Evolutionary conservation across 768 basidiomycete species (phyloP), one percentile per base, ranked within the genome.

Genomic region (Cystobasidium tubakii): DNA sequence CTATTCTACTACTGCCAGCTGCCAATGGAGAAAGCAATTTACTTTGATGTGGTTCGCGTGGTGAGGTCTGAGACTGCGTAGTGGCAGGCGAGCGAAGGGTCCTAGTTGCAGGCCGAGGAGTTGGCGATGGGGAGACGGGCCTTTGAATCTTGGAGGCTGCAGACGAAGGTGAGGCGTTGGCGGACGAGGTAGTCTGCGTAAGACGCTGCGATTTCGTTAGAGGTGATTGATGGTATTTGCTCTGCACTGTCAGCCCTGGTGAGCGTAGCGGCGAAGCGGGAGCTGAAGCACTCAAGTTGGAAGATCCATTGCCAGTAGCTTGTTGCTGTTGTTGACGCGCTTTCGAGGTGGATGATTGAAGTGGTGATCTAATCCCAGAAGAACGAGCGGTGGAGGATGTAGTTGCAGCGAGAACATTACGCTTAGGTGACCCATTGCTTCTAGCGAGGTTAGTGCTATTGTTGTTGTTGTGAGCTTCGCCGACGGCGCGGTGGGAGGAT

Each of bases 211-310:
- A 60, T 27, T 25, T 27, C 13, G 57, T 60, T 12, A 60, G 57
- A 60, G 57, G 57, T 6, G 57, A 60, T 60, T 60, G 57, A 6
- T 60, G 46, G 46, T 50, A n/a, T 50, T 50, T 50, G 46, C 46
- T 50, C 21, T 50, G 46, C n/a, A 21, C 21, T 39, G 7, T 15
- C 7, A 39, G 6, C 7, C 46, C 46, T 21, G 46, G 46, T 17
- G 46, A 50, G 21, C 46, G 46, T 4, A 50, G 21, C 21, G 46
- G 46, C 21, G 46, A 50, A 9, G 46, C 46, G 3, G 46, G 46
- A 50, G 46, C 46, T 17, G 46, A 50, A 12, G 46, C 46, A n/a
- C 46, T 50, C 21, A 50, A 19, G n/a, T 50, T 50, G 46, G 46
- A 50, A 3, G 12, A 17, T n/a, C 10, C 46, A n/a, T 50, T 50